Evolutionary conservation across 352 stramenopile species (phyloP).

Genomic region (Labyrinthula sp.): DNA sequence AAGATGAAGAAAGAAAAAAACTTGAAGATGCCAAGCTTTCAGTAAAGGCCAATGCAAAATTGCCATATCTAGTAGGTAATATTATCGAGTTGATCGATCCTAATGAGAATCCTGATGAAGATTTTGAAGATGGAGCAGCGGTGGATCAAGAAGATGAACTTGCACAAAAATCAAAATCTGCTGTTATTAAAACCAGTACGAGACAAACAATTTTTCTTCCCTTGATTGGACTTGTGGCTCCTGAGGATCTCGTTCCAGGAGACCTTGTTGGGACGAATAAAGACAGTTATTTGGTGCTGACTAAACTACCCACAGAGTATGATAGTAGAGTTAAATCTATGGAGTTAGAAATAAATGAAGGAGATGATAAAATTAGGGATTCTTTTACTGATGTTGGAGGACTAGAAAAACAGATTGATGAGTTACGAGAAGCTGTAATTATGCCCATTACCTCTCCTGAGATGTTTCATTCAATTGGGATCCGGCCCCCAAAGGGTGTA

Average conservation of each 20-base stretch:
- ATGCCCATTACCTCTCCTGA: slow-evolving; percentile 93
- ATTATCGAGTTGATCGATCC: slow-evolving; percentile 74
- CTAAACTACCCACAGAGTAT: slow-evolving; percentile 94
- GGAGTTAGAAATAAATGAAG: too few relatives aligned
- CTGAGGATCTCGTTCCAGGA: slow-evolving; percentile 73
- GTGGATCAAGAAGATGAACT: slow-evolving; percentile 67
- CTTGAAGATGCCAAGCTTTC: slow-evolving; percentile 21
- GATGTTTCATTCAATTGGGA: slow-evolving; percentile 86
- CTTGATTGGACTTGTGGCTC: slow-evolving; percentile 77
- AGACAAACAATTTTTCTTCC: slow-evolving; percentile 87
- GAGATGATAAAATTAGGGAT: slow-evolving; percentile 49
- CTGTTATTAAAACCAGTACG: slow-evolving; percentile 92
- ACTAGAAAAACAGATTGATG: slow-evolving; percentile 93
- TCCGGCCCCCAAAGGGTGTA: slow-evolving; percentile 83
- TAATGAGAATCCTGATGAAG: slow-evolving; percentile 56
- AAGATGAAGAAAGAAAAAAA: slow-evolving; percentile 17
- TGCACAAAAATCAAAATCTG: slow-evolving; percentile 69
- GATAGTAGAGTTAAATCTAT: slow-evolving; percentile 92
- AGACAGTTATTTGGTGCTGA: slow-evolving; percentile 92
- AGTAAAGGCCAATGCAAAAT: slow-evolving; percentile 89
- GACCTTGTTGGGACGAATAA: slow-evolving; percentile 98
- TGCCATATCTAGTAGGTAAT: slow-evolving; percentile 95
- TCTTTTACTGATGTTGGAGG: slow-evolving; percentile 72
- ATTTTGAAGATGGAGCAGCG: slow-evolving; percentile 72
- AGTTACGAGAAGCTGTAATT: slow-evolving; percentile 90